Evolutionary conservation across 208 protist species (phyloP).

Genomic region (Crithidia sp.): DNA sequence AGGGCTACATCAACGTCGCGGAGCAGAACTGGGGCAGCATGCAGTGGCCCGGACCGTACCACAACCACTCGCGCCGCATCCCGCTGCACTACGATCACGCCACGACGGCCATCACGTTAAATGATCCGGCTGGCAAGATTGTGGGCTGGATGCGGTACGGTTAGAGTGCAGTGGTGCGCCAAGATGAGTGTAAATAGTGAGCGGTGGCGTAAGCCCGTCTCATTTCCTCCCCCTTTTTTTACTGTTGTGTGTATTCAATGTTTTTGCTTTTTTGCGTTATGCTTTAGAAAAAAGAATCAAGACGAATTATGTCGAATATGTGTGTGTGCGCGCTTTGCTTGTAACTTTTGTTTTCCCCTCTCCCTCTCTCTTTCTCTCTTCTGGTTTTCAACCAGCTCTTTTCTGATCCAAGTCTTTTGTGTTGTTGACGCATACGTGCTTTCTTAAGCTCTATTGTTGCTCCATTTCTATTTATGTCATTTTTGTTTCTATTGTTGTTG

Average conservation of each 20-base stretch:
- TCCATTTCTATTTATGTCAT: neutral
- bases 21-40: slow-evolving; percentile 87
- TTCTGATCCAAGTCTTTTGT: too few species aligned
- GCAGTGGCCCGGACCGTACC: slow-evolving; percentile 53
- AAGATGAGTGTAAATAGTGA: too few species aligned
- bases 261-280: too few species aligned
- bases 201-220: neutral
- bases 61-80: slow-evolving; percentile 62
- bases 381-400: too few species aligned
- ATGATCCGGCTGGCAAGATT: slow-evolving; percentile 27
- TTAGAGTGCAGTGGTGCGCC: neutral
- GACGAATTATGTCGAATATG: too few species aligned
- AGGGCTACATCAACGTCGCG: slow-evolving; percentile 49
- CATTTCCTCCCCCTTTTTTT: neutral
- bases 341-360: neutral
- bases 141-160: slow-evolving; percentile 51
- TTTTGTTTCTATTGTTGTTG: slow-evolving; percentile 5
- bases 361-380: too few species aligned
- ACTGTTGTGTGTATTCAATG: neutral
- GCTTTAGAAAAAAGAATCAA: too few species aligned
- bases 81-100: slow-evolving; percentile 11
- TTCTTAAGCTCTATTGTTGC: neutral
- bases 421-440: neutral
- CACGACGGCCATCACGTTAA: slow-evolving; percentile 8
- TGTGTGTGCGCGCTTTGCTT: too few species aligned